Base-by-base conservation (phyloP, 140 eudicot genomes). In the Flaveria floridana region DNA sequence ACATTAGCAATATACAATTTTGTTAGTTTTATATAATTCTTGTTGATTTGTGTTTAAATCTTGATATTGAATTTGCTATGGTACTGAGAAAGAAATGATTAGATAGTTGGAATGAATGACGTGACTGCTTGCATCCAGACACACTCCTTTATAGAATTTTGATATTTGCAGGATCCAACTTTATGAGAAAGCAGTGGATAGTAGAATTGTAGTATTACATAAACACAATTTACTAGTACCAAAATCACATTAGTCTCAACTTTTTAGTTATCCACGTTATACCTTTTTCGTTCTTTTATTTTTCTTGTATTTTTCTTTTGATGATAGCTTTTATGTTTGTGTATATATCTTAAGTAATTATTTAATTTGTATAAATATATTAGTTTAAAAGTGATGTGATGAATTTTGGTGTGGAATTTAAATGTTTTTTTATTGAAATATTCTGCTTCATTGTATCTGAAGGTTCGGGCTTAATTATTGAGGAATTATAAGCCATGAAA, bases 61-160 rank as follows among this genome's bases (percentile, higher is more conserved):
- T 57, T 57, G 64, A 57, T 57, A 19, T 20, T 57, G 1, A 59
- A 21, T 23, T 21, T 23, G 65, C 37, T 59, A 59, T 59, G 37
- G 23, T 59, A 21, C 30, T 19, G 26, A 6, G 9, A 18, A 56
- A 19, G 63, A 56, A 56, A 18, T 59, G 65, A 59, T 59, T 21
- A 10, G 10, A 58, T 11, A 21, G 34, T 3, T 4, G 4, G 39
- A 23, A 59, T 23, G 39, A 23, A 9, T 23, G 65, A 59, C 65
- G 65, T 59, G 65, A 59, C 7, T 21, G n/a, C 39, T 59, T 59
- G 37, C 39, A 59, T 59, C 65, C 65, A 59, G 25, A 2, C 65
- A 59, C 65, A 59, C 65, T 21, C 15, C 15, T 34, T 34, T 34
- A 34, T 34, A 4, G 41, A 34, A 58, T 2, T 58, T 57, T 58